Evolutionary conservation across 768 basidiomycete genomes (phyloP).

Genomic region (Sistotremastrum suecicum): DNA sequence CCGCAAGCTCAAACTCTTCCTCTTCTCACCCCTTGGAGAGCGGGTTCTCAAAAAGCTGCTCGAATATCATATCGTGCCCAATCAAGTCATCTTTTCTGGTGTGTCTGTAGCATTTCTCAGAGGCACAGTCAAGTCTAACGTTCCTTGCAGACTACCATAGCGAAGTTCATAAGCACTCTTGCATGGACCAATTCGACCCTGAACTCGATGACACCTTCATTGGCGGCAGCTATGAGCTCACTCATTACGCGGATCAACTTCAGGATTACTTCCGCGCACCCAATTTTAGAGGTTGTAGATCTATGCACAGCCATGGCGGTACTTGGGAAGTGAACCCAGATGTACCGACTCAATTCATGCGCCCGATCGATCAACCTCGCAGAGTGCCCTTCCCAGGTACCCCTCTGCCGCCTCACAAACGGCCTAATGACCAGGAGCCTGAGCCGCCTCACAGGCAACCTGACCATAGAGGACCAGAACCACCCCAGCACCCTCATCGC

Average conservation of each 20-base stretch:
- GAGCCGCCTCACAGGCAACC: background rate
- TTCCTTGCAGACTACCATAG: background rate
- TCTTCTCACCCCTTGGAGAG: slow-evolving; percentile 48
- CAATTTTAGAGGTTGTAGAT: too few relatives aligned
- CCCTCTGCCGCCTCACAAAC: background rate
- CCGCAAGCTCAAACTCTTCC: slow-evolving; percentile 32
- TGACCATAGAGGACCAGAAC: background rate
- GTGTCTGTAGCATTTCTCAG: slow-evolving; percentile 13
- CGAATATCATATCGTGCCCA: slow-evolving; percentile 42
- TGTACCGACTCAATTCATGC: too few relatives aligned
- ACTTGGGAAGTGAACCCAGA: too few relatives aligned
- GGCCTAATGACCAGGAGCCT: background rate
- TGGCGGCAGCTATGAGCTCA: too few relatives aligned
- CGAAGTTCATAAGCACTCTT: too few relatives aligned
- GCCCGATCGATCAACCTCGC: too few relatives aligned
- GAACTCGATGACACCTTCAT: too few relatives aligned
- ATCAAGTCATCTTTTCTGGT: slow-evolving; percentile 36
- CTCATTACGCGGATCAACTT: too few relatives aligned
- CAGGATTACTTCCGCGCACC: too few relatives aligned
- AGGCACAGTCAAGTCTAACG: slow-evolving; percentile 1
- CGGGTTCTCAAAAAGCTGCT: slow-evolving; percentile 37
- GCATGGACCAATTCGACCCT: too few relatives aligned
- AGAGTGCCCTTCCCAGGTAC: too few relatives aligned
- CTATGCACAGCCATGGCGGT: too few relatives aligned
- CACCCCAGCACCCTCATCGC: background rate